Conservation (phyloP, 208 protist species). For the Trichomonas vaginalis region DNA sequence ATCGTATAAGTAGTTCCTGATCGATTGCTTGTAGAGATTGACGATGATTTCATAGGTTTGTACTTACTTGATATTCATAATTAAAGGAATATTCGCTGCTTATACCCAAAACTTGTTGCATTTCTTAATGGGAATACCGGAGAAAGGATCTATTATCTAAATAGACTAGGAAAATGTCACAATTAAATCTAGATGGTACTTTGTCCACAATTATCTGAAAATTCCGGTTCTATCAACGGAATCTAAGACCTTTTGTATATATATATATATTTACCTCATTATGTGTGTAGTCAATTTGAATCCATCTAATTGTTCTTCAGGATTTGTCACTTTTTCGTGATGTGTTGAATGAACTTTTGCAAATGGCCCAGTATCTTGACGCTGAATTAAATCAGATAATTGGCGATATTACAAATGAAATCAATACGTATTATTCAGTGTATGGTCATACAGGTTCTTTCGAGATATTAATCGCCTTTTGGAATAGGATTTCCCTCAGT, state of each 20-base stretch:
- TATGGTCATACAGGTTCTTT: no score
- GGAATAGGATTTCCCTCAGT: no score
- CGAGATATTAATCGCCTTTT: no score
- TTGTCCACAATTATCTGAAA: background rate
- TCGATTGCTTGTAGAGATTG: background rate
- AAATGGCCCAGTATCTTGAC: no score
- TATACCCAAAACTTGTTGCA: background rate
- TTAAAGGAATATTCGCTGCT: background rate
- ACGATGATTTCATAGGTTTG: background rate
- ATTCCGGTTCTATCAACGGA: background rate
- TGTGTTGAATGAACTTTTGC: no score
- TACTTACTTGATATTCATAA: background rate
- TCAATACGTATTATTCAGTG: no score
- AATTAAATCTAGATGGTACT: background rate
- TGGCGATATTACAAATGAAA: no score
- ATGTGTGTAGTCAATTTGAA: background rate
- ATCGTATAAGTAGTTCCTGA: background rate
- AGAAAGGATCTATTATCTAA: background rate
- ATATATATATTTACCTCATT: background rate
- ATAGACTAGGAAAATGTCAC: background rate
- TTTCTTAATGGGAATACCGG: background rate
- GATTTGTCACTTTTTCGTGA: no score
- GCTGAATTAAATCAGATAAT: no score
- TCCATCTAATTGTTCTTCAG: background rate
- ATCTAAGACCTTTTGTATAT: background rate